These are phyloP conservation scores for Marchantia paleacea DNA, from an alignment of 225 moss, liverwort and hornwort species.

Conservation along the genomic window DNA sequence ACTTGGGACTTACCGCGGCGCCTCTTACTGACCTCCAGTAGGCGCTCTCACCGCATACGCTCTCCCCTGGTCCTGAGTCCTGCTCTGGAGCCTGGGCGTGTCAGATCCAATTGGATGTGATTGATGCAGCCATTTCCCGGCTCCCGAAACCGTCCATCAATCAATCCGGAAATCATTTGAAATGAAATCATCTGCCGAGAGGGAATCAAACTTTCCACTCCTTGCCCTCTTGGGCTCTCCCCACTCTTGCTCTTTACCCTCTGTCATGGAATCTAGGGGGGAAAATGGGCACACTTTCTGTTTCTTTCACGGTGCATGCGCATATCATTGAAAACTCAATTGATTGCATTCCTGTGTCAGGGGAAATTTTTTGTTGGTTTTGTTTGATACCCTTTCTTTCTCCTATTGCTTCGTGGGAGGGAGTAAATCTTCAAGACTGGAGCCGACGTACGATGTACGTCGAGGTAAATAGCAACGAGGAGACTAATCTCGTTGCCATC, in stretches of 20 bases:
- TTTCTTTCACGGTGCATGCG: neutral
- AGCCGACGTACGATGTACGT: no score
- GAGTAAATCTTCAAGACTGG: no score
- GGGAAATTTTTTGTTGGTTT: neutral
- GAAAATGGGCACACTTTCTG: neutral
- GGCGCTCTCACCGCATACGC: neutral
- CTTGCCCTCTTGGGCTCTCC: neutral
- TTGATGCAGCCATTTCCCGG: neutral
- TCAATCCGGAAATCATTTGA: neutral
- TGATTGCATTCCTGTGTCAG: neutral
- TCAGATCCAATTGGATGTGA: neutral
- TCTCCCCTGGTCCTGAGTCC: no score
- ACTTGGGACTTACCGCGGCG: neutral
- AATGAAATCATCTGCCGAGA: neutral
- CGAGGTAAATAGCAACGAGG: no score
- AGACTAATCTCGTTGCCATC: no score
- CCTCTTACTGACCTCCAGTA: neutral
- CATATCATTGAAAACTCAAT: neutral
- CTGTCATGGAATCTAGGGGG: neutral
- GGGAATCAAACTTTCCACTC: slow-evolving; percentile 3
- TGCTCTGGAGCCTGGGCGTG: no score
- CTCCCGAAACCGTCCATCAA: neutral
- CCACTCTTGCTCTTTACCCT: neutral
- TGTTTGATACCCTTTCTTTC: no score
- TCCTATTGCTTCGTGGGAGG: no score